Percentiles rank a stretch among this genome's conserved stretches.
These are phyloP conservation scores for Chalciporus piperatus DNA, from an alignment of 768 basidiomycete species.

Conservation along the genomic window DNA sequence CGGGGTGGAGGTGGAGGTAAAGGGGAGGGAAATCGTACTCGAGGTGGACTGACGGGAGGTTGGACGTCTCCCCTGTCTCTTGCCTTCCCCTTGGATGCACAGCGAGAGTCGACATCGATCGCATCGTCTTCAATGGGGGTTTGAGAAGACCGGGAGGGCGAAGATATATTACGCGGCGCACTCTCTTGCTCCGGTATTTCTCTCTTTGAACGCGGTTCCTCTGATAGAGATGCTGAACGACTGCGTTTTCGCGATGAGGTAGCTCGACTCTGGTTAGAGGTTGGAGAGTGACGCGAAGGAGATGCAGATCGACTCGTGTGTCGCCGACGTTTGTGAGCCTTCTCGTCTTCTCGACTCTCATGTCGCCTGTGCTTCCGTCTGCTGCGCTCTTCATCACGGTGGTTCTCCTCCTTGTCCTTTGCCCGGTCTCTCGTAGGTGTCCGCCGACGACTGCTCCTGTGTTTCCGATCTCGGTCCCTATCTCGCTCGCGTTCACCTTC, in stretches of 20 bases:
- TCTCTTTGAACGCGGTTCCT: slow-evolving; percentile 8
- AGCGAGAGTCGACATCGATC: slow-evolving; percentile 4
- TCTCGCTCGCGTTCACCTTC: slow-evolving; percentile 16
- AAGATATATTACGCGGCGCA: slow-evolving; percentile 12
- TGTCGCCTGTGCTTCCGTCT: slow-evolving; percentile 27
- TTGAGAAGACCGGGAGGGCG: slow-evolving; percentile 29
- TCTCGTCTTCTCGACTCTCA: slow-evolving; percentile 19
- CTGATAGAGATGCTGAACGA: slow-evolving; percentile 12
- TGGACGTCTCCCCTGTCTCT: slow-evolving; percentile 5
- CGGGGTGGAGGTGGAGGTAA: slow-evolving; percentile 29
- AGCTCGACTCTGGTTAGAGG: slow-evolving; percentile 1
- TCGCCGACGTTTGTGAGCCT: slow-evolving; percentile 19
- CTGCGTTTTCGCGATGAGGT: slow-evolving; percentile 12
- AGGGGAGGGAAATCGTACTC: slow-evolving; percentile 27
- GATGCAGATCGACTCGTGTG: slow-evolving; percentile 15
- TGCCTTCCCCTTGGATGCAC: slow-evolving; percentile 21
- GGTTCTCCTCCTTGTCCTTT: slow-evolving; percentile 6
- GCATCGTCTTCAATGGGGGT: slow-evolving; percentile 22
- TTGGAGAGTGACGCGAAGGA: slow-evolving; percentile 10
- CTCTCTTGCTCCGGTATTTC: slow-evolving; percentile 5
- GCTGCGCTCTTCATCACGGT: slow-evolving; percentile 15
- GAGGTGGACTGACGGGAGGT: slow-evolving; percentile 18
- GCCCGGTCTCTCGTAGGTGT: slow-evolving; percentile 13
- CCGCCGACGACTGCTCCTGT: slow-evolving; percentile 22
- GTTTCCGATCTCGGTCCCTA: slow-evolving; percentile 16